Evolutionary conservation across 208 protist species (phyloP), one percentile per base, ranked within the genome.

Genomic region (Acanthamoeba royreba): DNA sequence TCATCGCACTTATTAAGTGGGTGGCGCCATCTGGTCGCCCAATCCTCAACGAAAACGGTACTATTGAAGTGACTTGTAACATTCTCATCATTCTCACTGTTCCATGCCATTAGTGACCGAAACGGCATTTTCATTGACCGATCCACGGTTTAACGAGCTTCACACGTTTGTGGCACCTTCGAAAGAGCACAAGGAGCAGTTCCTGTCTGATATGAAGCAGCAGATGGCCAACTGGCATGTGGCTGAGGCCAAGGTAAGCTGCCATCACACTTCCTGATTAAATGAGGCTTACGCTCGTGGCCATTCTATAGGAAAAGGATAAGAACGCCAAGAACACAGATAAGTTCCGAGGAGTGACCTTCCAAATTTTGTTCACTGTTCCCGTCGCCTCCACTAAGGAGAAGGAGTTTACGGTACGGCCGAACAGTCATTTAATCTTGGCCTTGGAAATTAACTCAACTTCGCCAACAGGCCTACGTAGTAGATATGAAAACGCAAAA

Each of bases 311-410:
- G 63, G 63, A 35, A 7, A 77, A 42, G 22, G 63, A 77, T 7
- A 47, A 58, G 42, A 13, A n/a, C n/a, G n/a, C n/a, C 13, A n/a
- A 53, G 43, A 47, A 53, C 45, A 86, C 40, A 45, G 77, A 86
- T 15, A 38, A 86, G 43, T 55, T 86, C 45, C 40, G 46, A 5
- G 77, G 46, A 3, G 40, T 86, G 35, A 86, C 77, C 45, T 55
- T 86, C 77, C 40, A 86, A 53, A 86, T 86, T 33, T 53, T 86
- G 46, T 86, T 86, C 77, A 86, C 77, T n/a, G 77, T 86, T 5
- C 77, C 77, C 46, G 77, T 86, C 19, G 46, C 40, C 25, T 55
- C 77, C n/a, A 55, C 40, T 8, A 86, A 47, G 31, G 77, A 86
- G 46, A 86, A 86, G 31, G 77, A 86, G 43, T 86, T 86, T 33